Base-by-base conservation (phyloP, 345 rosid species). In the Firmiana major region DNA sequence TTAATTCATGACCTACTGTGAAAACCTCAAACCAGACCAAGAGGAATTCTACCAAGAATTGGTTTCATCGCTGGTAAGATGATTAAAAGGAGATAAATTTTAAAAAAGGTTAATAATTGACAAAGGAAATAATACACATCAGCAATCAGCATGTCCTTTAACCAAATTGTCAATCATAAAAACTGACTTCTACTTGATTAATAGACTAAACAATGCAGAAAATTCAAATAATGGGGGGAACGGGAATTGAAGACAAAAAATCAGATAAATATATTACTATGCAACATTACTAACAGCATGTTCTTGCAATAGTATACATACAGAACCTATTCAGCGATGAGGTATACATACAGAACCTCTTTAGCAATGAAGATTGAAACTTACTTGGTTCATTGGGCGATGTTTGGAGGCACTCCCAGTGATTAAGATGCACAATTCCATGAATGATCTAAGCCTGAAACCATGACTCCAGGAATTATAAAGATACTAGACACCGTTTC, bases 381-480 rank as follows among this genome's bases (percentile, higher is more conserved):
- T 86, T 78, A 87, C 88, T 81, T 69, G 81, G 73, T 85, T 55
- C 72, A 58, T 69, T 15, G 86, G n/a, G 5, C 67, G 87, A 81
- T 83, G 92, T 73, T 86, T 91, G 76, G 85, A 80, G 80, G 93
- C 81, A 77, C 85, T 86, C 62, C 98, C 98, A 15, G 98, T 90
- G 80, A 89, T 75, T 75, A 95, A 83, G 83, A 95, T 95, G 82
- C 99, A 95, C 80, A 95, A 83, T 80, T 95, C 98, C 98, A 95
- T 91, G 72, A 91, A 87, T 26, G 98, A 88, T 69, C 95, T 86
- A 53, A 94, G 95, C 83, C 98, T 94, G 93, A 60, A 77, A 77
- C 69, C 74, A 73, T 36, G 63, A 73, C 62, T 22, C 17, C 38
- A 55, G 40, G 26, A 55, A 26, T 75, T 53, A 63, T 16, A 26